These are phyloP conservation scores for Hypholoma fasciculare DNA, from an alignment of 768 basidiomycete genomes.

Conservation along the genomic window DNA sequence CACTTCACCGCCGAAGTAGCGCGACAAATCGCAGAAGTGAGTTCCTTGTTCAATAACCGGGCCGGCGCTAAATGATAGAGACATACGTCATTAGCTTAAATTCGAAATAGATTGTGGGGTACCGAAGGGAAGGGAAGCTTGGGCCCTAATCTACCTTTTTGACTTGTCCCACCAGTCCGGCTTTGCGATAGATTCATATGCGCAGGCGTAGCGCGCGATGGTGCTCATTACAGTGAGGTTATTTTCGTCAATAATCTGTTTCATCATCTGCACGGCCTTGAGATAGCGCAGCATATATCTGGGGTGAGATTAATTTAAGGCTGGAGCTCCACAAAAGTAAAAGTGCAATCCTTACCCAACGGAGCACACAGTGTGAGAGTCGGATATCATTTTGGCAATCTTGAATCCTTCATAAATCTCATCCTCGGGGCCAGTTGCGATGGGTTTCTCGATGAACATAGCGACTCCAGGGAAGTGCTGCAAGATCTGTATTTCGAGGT, in stretches of 20 bases:
- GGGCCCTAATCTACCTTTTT: constrained; percentile 50
- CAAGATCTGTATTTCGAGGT: constrained; percentile 87
- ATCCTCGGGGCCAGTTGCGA: constrained; percentile 74
- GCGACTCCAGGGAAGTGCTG: constrained; percentile 86
- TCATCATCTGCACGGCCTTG: constrained; percentile 95
- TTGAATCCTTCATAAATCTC: constrained; percentile 70
- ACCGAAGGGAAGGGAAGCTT: too few relatives aligned
- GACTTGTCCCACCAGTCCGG: constrained; percentile 95
- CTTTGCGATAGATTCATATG: constrained; percentile 79
- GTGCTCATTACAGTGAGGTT: constrained; percentile 95
- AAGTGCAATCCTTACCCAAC: constrained; percentile 62
- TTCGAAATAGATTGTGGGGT: constrained; percentile 3
- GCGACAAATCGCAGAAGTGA: constrained; percentile 95
- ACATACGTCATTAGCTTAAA: constrained; percentile 2
- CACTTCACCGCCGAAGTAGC: constrained; percentile 96
- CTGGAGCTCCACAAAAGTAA: not conserved
- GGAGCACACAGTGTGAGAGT: constrained; percentile 78
- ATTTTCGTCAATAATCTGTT: constrained; percentile 92
- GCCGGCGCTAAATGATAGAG: constrained; percentile 52
- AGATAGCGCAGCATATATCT: constrained; percentile 95
- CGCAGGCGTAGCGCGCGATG: constrained; percentile 91
- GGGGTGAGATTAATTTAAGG: constrained; percentile 4
- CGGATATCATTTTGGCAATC: constrained; percentile 70
- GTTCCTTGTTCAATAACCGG: constrained; percentile 92
- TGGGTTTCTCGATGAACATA: constrained; percentile 92